phyloP scores from a whole-genome alignment of 192 early-diverging fungal genomes.

The Phycomyces blakesleeanus region DNA sequence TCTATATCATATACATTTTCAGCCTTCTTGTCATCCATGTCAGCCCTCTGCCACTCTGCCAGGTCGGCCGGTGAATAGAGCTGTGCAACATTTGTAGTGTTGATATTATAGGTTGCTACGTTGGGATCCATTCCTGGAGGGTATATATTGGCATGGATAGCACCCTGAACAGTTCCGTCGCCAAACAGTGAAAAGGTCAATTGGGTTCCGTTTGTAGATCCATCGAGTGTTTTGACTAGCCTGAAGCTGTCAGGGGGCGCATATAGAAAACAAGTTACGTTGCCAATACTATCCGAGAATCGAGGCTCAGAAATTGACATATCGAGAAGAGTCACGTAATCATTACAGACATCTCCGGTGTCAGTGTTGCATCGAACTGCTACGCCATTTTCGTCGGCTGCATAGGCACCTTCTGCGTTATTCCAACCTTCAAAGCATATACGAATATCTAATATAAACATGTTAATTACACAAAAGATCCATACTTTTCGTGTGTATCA shows the following conservation, averaged over 20 bases:
- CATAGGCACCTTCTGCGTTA: too few species aligned
- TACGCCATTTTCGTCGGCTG: too few species aligned
- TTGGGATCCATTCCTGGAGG: slow-evolving; percentile 31
- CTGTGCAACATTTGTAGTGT: neutral
- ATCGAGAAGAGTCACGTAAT: slow-evolving; percentile 11
- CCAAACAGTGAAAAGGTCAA: slow-evolving; percentile 24
- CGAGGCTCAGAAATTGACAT: slow-evolving; percentile 17
- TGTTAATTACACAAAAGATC: neutral
- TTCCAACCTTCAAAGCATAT: neutral
- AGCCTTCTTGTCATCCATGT: slow-evolving; percentile 14
- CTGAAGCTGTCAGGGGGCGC: slow-evolving; percentile 9
- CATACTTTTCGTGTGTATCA: too few species aligned
- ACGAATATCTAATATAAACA: neutral
- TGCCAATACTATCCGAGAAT: slow-evolving; percentile 15
- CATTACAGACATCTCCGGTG: slow-evolving; percentile 13
- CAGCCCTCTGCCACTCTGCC: slow-evolving; percentile 12
- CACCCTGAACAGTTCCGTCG: slow-evolving; percentile 1
- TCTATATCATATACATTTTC: slow-evolving; percentile 19
- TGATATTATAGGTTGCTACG: slow-evolving; percentile 10
- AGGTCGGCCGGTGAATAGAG: slow-evolving; percentile 3
- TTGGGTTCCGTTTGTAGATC: slow-evolving; percentile 16
- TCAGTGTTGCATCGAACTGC: slow-evolving; percentile 13
- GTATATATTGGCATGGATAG: slow-evolving; percentile 18
- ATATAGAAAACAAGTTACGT: slow-evolving; percentile 22
- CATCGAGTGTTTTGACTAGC: slow-evolving; percentile 12